Evolutionary conservation across 2,329 filamentous ascomycete species (phyloP).

Genomic region (Acephala macrosclerotiorum): DNA sequence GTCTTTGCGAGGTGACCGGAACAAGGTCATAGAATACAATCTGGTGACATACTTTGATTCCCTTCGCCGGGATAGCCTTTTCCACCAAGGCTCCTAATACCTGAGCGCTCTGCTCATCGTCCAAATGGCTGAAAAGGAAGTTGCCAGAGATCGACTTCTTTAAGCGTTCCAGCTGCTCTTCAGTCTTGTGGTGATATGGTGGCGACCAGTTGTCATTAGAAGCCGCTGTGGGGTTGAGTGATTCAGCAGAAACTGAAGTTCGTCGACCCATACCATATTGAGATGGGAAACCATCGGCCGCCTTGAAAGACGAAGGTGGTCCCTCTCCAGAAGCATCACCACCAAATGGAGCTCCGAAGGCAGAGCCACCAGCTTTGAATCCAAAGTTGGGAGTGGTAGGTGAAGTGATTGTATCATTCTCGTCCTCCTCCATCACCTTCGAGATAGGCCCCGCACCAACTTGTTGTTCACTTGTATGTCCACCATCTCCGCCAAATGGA

Average conservation of each 20-base stretch:
- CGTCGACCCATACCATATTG: slow-evolving; percentile 95
- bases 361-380: slow-evolving; percentile 47
- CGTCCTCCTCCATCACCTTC: slow-evolving; percentile 59
- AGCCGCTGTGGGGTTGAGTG: slow-evolving; percentile 86
- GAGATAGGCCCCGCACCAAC: slow-evolving; percentile 65
- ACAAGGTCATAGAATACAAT: neutral
- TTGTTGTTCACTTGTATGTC: slow-evolving; percentile 36
- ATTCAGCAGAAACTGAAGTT: slow-evolving; percentile 96
- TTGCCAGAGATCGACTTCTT: slow-evolving; percentile 85
- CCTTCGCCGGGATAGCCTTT: slow-evolving; percentile 93
- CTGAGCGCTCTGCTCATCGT: slow-evolving; percentile 89
- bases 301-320: slow-evolving; percentile 51
- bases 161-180: slow-evolving; percentile 81
- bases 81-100: slow-evolving; percentile 92
- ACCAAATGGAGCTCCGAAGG: slow-evolving; percentile 47
- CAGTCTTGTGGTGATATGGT: slow-evolving; percentile 82
- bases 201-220: slow-evolving; percentile 90
- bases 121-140: slow-evolving; percentile 92
- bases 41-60: slow-evolving; percentile 64
- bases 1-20: neutral
- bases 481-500: slow-evolving; percentile 68
- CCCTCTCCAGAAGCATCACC: slow-evolving; percentile 56
- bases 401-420: slow-evolving; percentile 78
- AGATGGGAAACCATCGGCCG: slow-evolving; percentile 75
- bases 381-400: slow-evolving; percentile 72